Conservation (phyloP, 495 filamentous ascomycete species). For the Lepidopterella palustris region DNA sequence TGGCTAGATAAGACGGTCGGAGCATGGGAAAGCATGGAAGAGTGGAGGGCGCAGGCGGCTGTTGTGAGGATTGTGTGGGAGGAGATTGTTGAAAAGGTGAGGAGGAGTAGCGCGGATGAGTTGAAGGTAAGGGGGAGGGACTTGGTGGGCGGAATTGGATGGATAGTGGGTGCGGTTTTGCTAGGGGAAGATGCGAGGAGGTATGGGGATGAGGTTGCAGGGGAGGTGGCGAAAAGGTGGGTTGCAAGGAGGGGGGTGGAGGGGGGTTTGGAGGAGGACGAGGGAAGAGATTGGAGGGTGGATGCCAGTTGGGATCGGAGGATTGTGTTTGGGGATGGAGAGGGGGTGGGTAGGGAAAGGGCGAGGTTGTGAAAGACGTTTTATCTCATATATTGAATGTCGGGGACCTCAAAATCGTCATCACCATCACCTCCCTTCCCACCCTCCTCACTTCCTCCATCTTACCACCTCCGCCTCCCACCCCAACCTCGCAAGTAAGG, state of each 20-base stretch:
- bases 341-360: neutral
- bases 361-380: neutral
- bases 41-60: neutral
- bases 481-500: too few relatives aligned
- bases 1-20: conserved; percentile 28
- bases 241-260: conserved; percentile 1
- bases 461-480: too few relatives aligned
- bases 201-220: conserved; percentile 23
- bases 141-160: conserved; percentile 23
- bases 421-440: too few relatives aligned
- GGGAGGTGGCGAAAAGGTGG: conserved; percentile 23
- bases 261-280: neutral
- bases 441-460: too few relatives aligned
- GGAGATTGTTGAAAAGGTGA: neutral
- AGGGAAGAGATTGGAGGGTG: conserved; percentile 6
- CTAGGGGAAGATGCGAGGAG: conserved; percentile 29
- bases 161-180: conserved; percentile 25
- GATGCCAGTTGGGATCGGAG: conserved; percentile 11
- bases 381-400: too few relatives aligned
- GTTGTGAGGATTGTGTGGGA: conserved; percentile 10
- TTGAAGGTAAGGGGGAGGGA: conserved; percentile 24
- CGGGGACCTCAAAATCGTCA: too few relatives aligned
- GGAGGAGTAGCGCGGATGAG: conserved; percentile 15
- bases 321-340: conserved; percentile 8
- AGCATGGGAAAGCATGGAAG: neutral